Conservation (phyloP, 2,329 filamentous ascomycete species). For the Cadophora malorum region DNA sequence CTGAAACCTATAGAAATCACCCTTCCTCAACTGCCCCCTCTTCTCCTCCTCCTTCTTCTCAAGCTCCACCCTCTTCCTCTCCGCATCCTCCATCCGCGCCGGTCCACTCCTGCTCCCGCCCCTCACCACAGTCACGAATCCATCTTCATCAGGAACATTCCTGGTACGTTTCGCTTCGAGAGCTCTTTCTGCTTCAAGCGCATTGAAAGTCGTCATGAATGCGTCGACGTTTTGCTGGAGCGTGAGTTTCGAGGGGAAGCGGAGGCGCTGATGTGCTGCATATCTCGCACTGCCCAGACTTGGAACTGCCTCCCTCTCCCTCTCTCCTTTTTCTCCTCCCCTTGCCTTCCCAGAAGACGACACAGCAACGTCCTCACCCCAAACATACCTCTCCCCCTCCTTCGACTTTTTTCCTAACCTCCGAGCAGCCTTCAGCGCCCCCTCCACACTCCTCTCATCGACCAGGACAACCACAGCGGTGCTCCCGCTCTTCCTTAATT, state of each 20-base stretch:
- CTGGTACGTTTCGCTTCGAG: constrained; percentile 69
- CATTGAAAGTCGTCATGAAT: constrained; percentile 85
- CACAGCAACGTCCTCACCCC: constrained; percentile 64
- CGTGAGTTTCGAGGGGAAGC: constrained; percentile 69
- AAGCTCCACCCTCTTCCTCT: constrained; percentile 63
- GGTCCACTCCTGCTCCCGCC: constrained; percentile 80
- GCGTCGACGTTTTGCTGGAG: constrained; percentile 80
- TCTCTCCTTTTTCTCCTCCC: constrained; percentile 39
- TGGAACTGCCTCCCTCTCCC: constrained; percentile 43
- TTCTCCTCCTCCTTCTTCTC: constrained; percentile 69
- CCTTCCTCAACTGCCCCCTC: constrained; percentile 59
- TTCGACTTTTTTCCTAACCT: constrained; percentile 64
- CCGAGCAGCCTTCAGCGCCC: constrained; percentile 76
- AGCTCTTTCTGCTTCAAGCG: constrained; percentile 68
- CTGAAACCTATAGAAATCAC: constrained; percentile 87
- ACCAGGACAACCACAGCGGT: constrained; percentile 84
- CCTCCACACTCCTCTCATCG: constrained; percentile 78
- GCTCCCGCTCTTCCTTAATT: constrained; percentile 74
- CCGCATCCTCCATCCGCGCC: constrained; percentile 74
- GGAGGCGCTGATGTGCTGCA: constrained; percentile 69
- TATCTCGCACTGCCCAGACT: constrained; percentile 64
- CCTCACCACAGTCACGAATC: constrained; percentile 89
- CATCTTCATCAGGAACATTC: constrained; percentile 89
- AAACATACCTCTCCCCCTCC: constrained; percentile 65
- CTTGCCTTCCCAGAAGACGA: constrained; percentile 50